Evolutionary conservation across 352 stramenopile genomes (phyloP).

Genomic region (Phytophthora tubulina): DNA sequence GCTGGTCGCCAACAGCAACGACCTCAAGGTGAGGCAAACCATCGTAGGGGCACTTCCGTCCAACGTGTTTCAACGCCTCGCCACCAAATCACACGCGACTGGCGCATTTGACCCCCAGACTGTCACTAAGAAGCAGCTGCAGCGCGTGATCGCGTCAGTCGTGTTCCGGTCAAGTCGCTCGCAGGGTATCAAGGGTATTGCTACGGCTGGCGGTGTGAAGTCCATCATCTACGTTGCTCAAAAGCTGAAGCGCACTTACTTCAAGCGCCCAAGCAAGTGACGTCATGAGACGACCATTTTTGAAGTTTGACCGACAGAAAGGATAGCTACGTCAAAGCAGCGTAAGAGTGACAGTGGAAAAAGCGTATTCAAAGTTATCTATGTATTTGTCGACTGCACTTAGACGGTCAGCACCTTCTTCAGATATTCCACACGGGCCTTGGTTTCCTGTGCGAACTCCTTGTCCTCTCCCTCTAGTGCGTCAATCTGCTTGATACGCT

Average conservation of each 20-base stretch:
- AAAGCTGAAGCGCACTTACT: slow-evolving; percentile 90
- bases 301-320: neutral
- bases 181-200: slow-evolving; percentile 91
- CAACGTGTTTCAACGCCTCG: slow-evolving; percentile 54
- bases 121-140: slow-evolving; percentile 74
- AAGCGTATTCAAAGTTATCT: slow-evolving; percentile 42
- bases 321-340: neutral
- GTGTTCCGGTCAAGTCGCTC: slow-evolving; percentile 88
- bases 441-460: slow-evolving; percentile 75
- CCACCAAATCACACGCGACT: slow-evolving; percentile 37
- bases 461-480: slow-evolving; percentile 72
- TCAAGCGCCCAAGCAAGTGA: slow-evolving; percentile 46
- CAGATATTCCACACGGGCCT: slow-evolving; percentile 63
- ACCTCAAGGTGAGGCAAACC: slow-evolving; percentile 45
- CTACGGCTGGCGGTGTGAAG: slow-evolving; percentile 85
- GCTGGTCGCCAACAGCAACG: slow-evolving; percentile 60
- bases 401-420: slow-evolving; percentile 50
- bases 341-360: slow-evolving; percentile 4
- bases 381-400: slow-evolving; percentile 31
- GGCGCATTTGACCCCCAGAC: slow-evolving; percentile 38
- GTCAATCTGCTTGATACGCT: slow-evolving; percentile 72
- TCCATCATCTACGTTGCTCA: slow-evolving; percentile 83
- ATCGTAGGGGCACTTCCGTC: slow-evolving; percentile 66
- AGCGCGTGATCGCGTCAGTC: slow-evolving; percentile 68
- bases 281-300: too few species aligned